Conservation (phyloP, 805 yeast genomes). For the Teunomyces tritomae region DNA sequence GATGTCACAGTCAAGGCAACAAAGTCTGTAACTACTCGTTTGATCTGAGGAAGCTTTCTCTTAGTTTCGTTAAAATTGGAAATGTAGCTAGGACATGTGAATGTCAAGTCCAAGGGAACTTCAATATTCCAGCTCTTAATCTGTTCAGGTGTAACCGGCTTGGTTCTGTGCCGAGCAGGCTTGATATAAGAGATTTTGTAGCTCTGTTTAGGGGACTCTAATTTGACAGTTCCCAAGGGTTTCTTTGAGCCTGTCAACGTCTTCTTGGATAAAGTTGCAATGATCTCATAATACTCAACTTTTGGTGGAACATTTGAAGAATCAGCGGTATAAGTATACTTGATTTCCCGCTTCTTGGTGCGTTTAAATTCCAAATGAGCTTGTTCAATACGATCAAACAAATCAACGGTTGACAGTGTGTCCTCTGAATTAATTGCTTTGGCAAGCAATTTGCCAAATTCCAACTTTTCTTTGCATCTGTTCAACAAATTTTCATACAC, state of each 20-base stretch:
- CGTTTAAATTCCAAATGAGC: constrained; percentile 15
- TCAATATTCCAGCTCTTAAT: constrained; percentile 21
- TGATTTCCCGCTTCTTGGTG: constrained; percentile 3
- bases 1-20: constrained; percentile 32
- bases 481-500: constrained; percentile 22
- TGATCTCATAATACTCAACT: background rate
- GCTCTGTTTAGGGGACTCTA: constrained; percentile 5
- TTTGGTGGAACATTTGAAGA: constrained; percentile 9
- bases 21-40: constrained; percentile 23
- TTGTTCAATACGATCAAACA: constrained; percentile 8
- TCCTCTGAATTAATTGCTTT: constrained; percentile 7
- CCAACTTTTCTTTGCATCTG: constrained; percentile 28
- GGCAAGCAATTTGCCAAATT: constrained; percentile 20
- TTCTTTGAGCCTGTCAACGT: constrained; percentile 11
- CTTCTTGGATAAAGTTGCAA: constrained; percentile 12
- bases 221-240: constrained; percentile 7
- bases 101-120: constrained; percentile 24
- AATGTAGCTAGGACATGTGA: constrained; percentile 4
- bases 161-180: constrained; percentile 17
- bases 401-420: constrained; percentile 8
- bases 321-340: constrained; percentile 18
- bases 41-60: constrained; percentile 20
- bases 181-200: constrained; percentile 19
- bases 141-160: background rate
- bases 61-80: constrained; percentile 3